Conservation (phyloP, 2,329 filamentous ascomycete species). For the Triangularia setosa region DNA sequence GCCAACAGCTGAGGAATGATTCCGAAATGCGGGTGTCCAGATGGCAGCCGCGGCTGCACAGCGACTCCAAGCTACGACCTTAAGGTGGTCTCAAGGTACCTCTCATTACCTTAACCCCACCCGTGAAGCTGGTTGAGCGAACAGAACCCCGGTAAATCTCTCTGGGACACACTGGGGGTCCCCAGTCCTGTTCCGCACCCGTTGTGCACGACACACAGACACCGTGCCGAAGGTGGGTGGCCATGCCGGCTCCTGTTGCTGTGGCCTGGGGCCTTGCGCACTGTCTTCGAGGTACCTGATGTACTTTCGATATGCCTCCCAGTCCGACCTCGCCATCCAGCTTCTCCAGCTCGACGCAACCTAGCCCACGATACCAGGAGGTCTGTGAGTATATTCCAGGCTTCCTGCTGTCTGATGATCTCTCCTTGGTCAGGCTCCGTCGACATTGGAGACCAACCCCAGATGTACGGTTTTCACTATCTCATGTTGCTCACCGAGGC, state of each 20-base stretch:
- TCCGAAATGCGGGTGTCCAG: background rate
- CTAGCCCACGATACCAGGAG: background rate
- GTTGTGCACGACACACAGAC: constrained; percentile 6
- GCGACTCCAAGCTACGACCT: constrained; percentile 7
- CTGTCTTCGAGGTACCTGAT: constrained; percentile 1
- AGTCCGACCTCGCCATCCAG: background rate
- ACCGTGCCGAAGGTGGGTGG: background rate
- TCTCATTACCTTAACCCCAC: constrained; percentile 7
- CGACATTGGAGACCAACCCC: no score
- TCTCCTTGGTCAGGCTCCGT: background rate
- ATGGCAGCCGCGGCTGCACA: constrained; percentile 5
- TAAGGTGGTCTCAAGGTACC: constrained; percentile 1
- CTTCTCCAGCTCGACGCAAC: no score
- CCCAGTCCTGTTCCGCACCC: constrained; percentile 2
- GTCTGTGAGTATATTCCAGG: background rate
- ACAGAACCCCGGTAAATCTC: constrained; percentile 1
- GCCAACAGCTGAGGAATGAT: background rate
- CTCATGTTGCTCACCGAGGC: no score
- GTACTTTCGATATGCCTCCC: background rate
- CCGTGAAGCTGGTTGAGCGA: constrained; percentile 5
- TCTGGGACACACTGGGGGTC: background rate
- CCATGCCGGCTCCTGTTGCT: constrained; percentile 1
- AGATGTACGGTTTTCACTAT: no score
- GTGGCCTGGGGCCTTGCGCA: background rate
- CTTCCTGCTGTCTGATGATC: background rate